These are phyloP conservation scores for Exobasidium cylindrosporum DNA, from an alignment of 1,284 basidiomycete genomes.

Conservation along the genomic window DNA sequence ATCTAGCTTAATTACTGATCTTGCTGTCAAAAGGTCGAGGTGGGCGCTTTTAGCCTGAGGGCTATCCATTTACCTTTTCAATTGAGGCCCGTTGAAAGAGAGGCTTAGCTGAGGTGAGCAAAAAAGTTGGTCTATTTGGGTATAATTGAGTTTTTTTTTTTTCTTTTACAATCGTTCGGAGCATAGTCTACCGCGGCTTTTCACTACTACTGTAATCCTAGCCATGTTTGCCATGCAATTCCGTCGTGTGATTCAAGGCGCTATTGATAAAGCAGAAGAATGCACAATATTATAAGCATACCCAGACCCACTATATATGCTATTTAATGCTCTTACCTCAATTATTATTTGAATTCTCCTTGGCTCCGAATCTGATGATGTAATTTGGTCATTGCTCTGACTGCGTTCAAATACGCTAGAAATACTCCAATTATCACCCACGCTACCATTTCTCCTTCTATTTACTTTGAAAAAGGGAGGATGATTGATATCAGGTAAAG, in stretches of 20 bases:
- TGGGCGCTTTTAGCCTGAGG: too few species aligned
- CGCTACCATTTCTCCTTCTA: conserved; percentile 2
- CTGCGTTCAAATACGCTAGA: neutral
- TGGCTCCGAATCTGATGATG: neutral
- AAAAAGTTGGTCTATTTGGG: neutral
- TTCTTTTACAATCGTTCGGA: too few species aligned
- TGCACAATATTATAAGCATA: too few species aligned
- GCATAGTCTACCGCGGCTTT: too few species aligned
- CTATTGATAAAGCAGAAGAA: conserved; percentile 2
- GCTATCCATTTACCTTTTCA: too few species aligned
- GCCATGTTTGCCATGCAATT: conserved; percentile 13
- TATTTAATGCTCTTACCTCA: neutral
- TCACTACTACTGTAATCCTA: conserved; percentile 3
- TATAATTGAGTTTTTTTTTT: neutral
- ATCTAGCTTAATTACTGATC: too few species aligned
- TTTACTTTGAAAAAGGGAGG: neutral
- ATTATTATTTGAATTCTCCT: neutral
- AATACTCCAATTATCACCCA: neutral
- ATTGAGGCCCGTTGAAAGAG: too few species aligned
- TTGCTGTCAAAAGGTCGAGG: too few species aligned
- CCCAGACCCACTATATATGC: neutral
- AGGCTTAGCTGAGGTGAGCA: neutral
- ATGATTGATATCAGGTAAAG: neutral
- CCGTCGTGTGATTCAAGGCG: conserved; percentile 13
- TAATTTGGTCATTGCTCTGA: neutral